These are phyloP conservation scores for Cicer judaicum DNA, from an alignment of 306 rosid species.

Conservation along the genomic window DNA sequence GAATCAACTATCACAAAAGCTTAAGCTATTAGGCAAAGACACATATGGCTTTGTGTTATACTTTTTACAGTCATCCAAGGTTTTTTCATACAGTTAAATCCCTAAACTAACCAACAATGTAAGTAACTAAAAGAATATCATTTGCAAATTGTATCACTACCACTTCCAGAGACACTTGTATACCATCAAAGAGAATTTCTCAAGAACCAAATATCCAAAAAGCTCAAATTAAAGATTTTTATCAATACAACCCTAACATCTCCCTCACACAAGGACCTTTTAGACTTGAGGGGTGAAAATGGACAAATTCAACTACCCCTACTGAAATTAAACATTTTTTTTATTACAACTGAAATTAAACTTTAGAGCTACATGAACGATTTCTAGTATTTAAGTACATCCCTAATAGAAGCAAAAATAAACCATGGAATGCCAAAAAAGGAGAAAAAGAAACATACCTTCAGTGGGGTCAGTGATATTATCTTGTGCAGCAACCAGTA, in stretches of 20 bases:
- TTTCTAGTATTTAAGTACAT: conserved; percentile 8
- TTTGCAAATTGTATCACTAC: neutral
- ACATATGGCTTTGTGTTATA: neutral
- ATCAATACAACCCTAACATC: neutral
- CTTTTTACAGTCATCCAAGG: neutral
- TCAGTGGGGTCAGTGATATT: conserved; percentile 54
- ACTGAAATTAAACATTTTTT: neutral
- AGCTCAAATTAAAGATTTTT: neutral
- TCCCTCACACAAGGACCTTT: neutral
- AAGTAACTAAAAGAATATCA: neutral
- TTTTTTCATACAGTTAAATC: neutral
- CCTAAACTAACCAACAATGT: neutral
- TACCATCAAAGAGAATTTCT: conserved; percentile 19
- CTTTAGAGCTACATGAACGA: neutral
- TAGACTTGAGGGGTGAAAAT: conserved; percentile 3
- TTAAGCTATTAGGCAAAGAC: neutral
- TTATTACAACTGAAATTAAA: neutral
- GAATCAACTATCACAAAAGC: neutral
- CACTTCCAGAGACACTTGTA: conserved; percentile 28
- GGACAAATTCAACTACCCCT: neutral
- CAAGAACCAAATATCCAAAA: conserved; percentile 3
- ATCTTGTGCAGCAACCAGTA: conserved; percentile 48
- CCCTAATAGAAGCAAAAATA: conserved; percentile 12
- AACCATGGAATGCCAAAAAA: conserved; percentile 28
- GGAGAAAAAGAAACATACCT: conserved; percentile 54